phyloP scores from a whole-genome alignment of 192 early-diverging fungal species.

The Coemansia sp. region DNA sequence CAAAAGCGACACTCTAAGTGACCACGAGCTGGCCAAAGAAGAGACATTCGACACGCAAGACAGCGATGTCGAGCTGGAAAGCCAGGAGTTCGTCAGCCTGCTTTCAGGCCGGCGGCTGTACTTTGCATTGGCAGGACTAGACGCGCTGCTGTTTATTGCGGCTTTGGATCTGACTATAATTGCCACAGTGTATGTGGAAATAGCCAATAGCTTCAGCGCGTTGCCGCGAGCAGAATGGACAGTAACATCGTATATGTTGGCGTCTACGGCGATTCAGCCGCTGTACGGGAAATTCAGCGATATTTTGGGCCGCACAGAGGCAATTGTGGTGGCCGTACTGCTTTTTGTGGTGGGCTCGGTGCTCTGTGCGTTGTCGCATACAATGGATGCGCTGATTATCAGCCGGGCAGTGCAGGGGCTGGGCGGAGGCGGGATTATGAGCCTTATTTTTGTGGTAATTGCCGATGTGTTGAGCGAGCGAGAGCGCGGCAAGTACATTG shows the following conservation, averaged over 20 bases:
- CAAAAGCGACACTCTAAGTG: conserved; percentile 8
- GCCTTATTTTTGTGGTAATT: conserved; percentile 76
- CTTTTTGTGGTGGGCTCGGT: conserved; percentile 80
- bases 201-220: conserved; percentile 72
- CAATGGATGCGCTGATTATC: conserved; percentile 67
- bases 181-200: conserved; percentile 71
- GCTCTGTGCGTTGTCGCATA: conserved; percentile 75
- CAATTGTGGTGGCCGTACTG: conserved; percentile 70
- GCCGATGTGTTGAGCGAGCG: conserved; percentile 81
- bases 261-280: conserved; percentile 62
- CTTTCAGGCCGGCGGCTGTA: conserved; percentile 26
- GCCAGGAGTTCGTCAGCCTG: background rate
- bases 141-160: conserved; percentile 70
- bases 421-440: conserved; percentile 76
- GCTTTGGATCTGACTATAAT: conserved; percentile 85
- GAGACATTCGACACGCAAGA: background rate
- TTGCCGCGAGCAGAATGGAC: conserved; percentile 79
- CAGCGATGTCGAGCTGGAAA: background rate
- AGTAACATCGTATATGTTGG: conserved; percentile 70
- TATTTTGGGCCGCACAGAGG: conserved; percentile 84
- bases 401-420: conserved; percentile 78
- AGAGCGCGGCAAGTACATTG: conserved; percentile 85
- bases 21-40: background rate
- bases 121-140: conserved; percentile 54
- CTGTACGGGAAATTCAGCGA: conserved; percentile 82